Evolutionary conservation across 139 green algal species (phyloP).

Genomic region (Closterium sp.): DNA sequence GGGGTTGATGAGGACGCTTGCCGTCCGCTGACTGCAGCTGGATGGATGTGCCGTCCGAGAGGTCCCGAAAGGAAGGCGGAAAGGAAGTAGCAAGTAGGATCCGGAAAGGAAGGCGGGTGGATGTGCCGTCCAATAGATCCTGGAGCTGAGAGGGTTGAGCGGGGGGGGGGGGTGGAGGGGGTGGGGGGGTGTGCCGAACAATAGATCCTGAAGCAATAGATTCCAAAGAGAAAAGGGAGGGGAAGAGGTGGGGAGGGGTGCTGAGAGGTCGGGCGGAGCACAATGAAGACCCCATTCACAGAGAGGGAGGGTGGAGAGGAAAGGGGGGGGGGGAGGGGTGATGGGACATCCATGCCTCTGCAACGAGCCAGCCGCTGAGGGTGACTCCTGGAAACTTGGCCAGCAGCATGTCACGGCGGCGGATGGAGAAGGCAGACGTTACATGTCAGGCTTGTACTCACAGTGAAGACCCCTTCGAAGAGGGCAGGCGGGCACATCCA

Average conservation of each 20-base stretch:
- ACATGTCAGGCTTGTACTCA: not conserved
- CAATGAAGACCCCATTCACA: not conserved
- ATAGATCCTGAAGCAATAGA: no score
- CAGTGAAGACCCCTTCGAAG: slow-evolving; percentile 8
- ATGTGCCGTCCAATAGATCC: not conserved
- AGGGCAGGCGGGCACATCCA: slow-evolving; percentile 32
- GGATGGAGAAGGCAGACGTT: not conserved
- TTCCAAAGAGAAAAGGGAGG: no score
- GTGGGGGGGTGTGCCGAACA: no score
- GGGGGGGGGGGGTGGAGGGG: no score
- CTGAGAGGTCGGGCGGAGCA: not conserved
- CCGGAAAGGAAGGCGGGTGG: no score
- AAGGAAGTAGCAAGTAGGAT: no score
- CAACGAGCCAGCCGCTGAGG: slow-evolving; percentile 29
- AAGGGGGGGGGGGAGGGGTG: not conserved
- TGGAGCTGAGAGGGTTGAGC: not conserved
- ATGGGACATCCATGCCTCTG: slow-evolving; percentile 20
- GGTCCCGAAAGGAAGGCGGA: not conserved
- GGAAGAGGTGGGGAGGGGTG: no score
- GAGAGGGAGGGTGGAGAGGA: no score
- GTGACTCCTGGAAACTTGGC: slow-evolving; percentile 20
- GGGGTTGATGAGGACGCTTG: not conserved
- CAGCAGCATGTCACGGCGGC: not conserved
- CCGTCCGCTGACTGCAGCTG: slow-evolving; percentile 5
- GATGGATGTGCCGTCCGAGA: slow-evolving; percentile 8